These are phyloP conservation scores for Pseudotsuga menziesii DNA, from an alignment of 75 land plant genomes.

Conservation along the genomic window DNA sequence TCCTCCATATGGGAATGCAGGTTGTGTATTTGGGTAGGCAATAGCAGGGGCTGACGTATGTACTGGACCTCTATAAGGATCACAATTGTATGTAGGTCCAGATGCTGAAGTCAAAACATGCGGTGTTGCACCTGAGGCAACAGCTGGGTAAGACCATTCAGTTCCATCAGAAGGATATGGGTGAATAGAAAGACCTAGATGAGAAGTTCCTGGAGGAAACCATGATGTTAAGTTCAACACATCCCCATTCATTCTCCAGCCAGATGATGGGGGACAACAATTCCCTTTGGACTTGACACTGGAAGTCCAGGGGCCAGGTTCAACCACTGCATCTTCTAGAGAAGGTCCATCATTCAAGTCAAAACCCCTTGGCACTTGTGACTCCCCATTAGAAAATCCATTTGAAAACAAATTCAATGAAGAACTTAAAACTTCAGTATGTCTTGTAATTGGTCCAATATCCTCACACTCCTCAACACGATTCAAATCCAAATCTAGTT, in stretches of 20 bases:
- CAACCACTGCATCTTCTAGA: slow-evolving; percentile 54
- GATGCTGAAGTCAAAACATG: slow-evolving; percentile 26
- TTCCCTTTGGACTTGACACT: slow-evolving; percentile 13
- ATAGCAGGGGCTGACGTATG: too few species aligned
- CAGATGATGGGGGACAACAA: slow-evolving; percentile 25
- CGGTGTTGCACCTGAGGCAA: slow-evolving; percentile 30
- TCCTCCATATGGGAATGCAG: too few species aligned
- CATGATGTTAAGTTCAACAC: slow-evolving; percentile 52
- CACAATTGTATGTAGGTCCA: slow-evolving; percentile 31
- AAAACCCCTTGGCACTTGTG: slow-evolving; percentile 47
- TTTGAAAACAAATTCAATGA: slow-evolving; percentile 4
- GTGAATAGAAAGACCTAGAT: slow-evolving; percentile 53
- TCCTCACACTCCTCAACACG: slow-evolving; percentile 60
- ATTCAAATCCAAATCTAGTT: slow-evolving; percentile 85
- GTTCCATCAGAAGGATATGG: slow-evolving; percentile 52
- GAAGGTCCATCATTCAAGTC: slow-evolving; percentile 89
- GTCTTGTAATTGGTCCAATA: slow-evolving; percentile 15
- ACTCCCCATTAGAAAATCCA: slow-evolving; percentile 23
- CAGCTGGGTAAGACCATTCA: slow-evolving; percentile 43
- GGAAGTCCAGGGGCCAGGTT: slow-evolving; percentile 25
- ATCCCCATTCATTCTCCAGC: slow-evolving; percentile 56
- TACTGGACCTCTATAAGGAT: slow-evolving; percentile 46
- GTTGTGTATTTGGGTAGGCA: too few species aligned
- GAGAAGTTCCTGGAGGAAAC: slow-evolving; percentile 54
- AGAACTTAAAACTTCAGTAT: slow-evolving; percentile 25